Conservation (phyloP, 345 rosid species). For the Eucalyptus marginata region DNA sequence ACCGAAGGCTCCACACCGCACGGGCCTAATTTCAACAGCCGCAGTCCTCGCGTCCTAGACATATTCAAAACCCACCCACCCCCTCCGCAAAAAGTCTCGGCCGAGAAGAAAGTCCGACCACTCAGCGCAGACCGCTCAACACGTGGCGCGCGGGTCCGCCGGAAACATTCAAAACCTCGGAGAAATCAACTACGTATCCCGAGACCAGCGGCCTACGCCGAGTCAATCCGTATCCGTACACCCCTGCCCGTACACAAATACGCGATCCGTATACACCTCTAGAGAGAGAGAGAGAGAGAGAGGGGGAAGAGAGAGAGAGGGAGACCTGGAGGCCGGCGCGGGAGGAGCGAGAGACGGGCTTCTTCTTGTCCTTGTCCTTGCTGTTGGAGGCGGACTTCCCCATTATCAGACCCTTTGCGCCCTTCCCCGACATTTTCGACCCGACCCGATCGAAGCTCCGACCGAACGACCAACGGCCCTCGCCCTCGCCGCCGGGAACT, state of each 20-base stretch:
- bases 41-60: not conserved
- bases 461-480: not conserved
- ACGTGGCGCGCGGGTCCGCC: not conserved
- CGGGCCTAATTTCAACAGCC: not conserved
- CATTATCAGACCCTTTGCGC: slow-evolving; percentile 65
- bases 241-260: not conserved
- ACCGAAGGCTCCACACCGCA: not conserved
- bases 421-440: slow-evolving; percentile 69
- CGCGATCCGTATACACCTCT: not conserved
- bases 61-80: not conserved
- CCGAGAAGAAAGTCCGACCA: not conserved
- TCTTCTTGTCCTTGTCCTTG: slow-evolving; percentile 75
- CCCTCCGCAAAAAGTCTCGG: not conserved
- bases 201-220: not conserved
- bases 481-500: not conserved
- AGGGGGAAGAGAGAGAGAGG: not conserved
- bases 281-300: not conserved
- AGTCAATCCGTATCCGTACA: not conserved
- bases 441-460: not conserved
- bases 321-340: slow-evolving; percentile 76
- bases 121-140: not conserved
- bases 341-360: slow-evolving; percentile 61
- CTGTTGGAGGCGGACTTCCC: slow-evolving; percentile 44
- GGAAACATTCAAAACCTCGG: not conserved
- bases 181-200: not conserved